Percentiles rank a stretch among this genome's conserved stretches.
These are phyloP conservation scores for Kokia cookei DNA, from an alignment of 441 rosid genomes.

Conservation along the genomic window DNA sequence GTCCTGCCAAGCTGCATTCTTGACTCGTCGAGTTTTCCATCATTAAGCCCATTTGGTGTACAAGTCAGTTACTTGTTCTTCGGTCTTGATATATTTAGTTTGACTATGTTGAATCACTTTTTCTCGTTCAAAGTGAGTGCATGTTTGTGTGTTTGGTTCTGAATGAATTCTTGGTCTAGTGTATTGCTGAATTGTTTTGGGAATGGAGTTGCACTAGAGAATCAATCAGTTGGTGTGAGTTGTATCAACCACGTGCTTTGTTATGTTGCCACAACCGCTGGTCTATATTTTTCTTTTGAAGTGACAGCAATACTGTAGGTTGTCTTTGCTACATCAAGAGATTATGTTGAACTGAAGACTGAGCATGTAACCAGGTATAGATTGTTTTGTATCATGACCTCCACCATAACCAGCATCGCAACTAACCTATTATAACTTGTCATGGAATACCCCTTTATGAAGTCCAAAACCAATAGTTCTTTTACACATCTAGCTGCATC, in stretches of 20 bases:
- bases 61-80: neutral
- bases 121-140: neutral
- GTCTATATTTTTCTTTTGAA: neutral
- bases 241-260: neutral
- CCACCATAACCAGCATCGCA: too few species aligned
- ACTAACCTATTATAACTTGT: too few species aligned
- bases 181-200: neutral
- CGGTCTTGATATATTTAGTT: neutral
- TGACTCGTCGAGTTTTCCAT: neutral
- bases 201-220: neutral
- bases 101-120: neutral
- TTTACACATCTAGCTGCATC: too few species aligned
- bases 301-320: neutral
- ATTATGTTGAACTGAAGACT: neutral
- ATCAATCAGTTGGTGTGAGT: neutral
- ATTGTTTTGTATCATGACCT: too few species aligned
- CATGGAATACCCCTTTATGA: too few species aligned
- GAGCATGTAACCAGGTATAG: neutral
- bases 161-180: neutral
- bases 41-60: neutral
- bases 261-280: neutral
- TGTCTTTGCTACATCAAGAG: neutral
- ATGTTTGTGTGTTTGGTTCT: neutral
- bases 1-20: neutral
- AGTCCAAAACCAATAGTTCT: too few species aligned